Percentiles rank a stretch among this genome's conserved stretches.
These are phyloP conservation scores for Skeletonema grethae DNA, from an alignment of 108 stramenopile species.

Conservation along the genomic window DNA sequence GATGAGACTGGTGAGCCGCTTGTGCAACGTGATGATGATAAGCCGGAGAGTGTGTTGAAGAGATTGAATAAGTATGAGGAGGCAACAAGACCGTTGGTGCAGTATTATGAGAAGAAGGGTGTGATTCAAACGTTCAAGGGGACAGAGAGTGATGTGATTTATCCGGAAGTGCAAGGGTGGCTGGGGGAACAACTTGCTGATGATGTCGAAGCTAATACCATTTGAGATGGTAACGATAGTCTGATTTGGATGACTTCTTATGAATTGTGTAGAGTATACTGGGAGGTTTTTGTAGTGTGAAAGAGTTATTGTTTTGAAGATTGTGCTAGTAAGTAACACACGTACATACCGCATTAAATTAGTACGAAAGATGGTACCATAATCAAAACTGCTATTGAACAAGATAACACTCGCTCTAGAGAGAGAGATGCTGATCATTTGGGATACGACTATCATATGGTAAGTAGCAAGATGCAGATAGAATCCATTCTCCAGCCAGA, in stretches of 20 bases:
- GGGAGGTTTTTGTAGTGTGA: not conserved
- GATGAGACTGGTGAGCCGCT: constrained; percentile 95
- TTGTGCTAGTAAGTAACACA: not conserved
- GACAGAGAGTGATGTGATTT: constrained; percentile 94
- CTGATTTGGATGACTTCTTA: not conserved
- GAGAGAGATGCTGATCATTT: too few species aligned
- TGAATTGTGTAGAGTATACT: not conserved
- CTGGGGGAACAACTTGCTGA: constrained; percentile 55
- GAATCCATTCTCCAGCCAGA: too few species aligned
- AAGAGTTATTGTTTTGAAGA: not conserved
- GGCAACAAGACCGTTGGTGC: constrained; percentile 85
- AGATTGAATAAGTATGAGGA: constrained; percentile 90
- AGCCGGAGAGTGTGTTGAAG: constrained; percentile 83
- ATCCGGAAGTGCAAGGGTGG: constrained; percentile 84
- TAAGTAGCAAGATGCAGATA: too few species aligned
- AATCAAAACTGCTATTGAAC: not conserved
- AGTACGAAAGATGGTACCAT: not conserved
- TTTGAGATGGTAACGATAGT: constrained; percentile 8
- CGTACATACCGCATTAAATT: not conserved
- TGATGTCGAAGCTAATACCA: constrained; percentile 12
- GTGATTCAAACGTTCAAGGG: constrained; percentile 87
- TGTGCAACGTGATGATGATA: constrained; percentile 96
- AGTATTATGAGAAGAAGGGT: constrained; percentile 84
- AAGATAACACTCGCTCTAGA: too few species aligned
- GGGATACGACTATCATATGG: too few species aligned